phyloP scores from a whole-genome alignment of 2,329 filamentous ascomycete species.

The Monilinia aucupariae region DNA sequence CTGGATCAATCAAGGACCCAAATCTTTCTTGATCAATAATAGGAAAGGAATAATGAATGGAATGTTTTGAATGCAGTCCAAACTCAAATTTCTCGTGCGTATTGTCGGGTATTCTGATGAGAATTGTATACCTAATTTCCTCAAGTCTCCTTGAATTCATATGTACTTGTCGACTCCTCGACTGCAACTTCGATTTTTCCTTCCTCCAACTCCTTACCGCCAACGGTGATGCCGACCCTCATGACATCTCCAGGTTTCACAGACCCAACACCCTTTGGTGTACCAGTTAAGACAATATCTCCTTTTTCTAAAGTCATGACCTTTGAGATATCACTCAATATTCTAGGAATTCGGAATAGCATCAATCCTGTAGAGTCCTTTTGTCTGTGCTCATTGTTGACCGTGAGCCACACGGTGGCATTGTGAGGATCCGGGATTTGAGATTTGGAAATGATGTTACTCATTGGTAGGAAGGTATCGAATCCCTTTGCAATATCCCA shows the following conservation, averaged over 20 bases:
- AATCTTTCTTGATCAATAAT: slow-evolving; percentile 40
- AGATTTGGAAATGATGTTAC: slow-evolving; percentile 71
- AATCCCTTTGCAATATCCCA: slow-evolving; percentile 98
- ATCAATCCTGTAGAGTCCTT: slow-evolving; percentile 87
- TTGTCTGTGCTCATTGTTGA: slow-evolving; percentile 76
- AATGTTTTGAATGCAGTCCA: not conserved
- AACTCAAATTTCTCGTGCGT: not conserved
- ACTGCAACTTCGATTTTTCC: slow-evolving; percentile 79
- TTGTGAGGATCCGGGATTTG: slow-evolving; percentile 82
- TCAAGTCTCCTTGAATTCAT: slow-evolving; percentile 70
- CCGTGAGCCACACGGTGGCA: slow-evolving; percentile 76
- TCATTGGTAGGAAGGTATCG: slow-evolving; percentile 92
- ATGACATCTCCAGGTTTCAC: slow-evolving; percentile 84
- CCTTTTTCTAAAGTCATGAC: slow-evolving; percentile 92
- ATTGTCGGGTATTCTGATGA: slow-evolving; percentile 8
- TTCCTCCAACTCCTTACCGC: slow-evolving; percentile 78
- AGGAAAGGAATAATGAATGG: not conserved
- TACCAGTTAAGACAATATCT: slow-evolving; percentile 93
- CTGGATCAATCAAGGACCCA: slow-evolving; percentile 54
- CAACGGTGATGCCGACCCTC: slow-evolving; percentile 72
- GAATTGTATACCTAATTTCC: not conserved
- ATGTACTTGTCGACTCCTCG: slow-evolving; percentile 70
- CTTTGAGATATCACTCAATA: slow-evolving; percentile 84
- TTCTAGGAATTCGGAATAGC: slow-evolving; percentile 83
- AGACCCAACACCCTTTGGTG: slow-evolving; percentile 88